Conservation (phyloP, 768 basidiomycete genomes). For the Boletellus sp. region DNA sequence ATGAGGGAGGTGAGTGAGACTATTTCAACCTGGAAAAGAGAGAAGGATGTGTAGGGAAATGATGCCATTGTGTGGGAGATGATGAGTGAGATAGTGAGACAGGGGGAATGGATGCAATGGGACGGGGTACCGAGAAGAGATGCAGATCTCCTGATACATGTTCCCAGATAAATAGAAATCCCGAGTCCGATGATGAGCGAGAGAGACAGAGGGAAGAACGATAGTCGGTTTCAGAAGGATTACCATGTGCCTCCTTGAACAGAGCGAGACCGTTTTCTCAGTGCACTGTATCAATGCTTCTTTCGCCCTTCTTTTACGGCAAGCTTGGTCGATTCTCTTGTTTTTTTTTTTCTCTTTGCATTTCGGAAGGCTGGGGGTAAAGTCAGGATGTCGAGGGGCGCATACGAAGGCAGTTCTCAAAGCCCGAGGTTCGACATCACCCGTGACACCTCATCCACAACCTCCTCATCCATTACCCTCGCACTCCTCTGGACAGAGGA, state of each 20-base stretch:
- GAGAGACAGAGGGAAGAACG: conserved; percentile 18
- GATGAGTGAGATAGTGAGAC: conserved; percentile 23
- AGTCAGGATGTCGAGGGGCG: conserved; percentile 5
- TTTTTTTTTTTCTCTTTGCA: conserved; percentile 2
- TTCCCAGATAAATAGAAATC: conserved; percentile 34
- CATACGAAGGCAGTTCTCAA: conserved; percentile 28
- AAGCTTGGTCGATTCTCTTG: conserved; percentile 4
- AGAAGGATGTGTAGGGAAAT: conserved; percentile 22
- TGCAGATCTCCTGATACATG: conserved; percentile 27
- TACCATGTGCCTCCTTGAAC: conserved; percentile 18
- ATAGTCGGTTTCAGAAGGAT: conserved; percentile 18
- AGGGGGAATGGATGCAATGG: conserved; percentile 23
- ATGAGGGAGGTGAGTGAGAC: conserved; percentile 10
- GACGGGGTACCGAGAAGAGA: conserved; percentile 24
- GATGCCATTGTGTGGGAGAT: conserved; percentile 28
- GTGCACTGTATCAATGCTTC: conserved; percentile 10
- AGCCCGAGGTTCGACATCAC: conserved; percentile 76
- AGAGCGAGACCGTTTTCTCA: conserved; percentile 20
- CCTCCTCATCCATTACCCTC: conserved; percentile 48
- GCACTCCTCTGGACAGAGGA: conserved; percentile 41
- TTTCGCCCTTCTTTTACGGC: conserved; percentile 7
- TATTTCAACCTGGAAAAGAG: conserved; percentile 17
- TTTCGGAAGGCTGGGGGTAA: conserved; percentile 9
- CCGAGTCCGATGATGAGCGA: conserved; percentile 27
- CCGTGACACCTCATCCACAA: conserved; percentile 67